A percentile compares a stretch with the other conserved stretches of the same genome.
Evolutionary conservation across 2,329 filamentous ascomycete genomes (phyloP).

Genomic region (Plectosphaerella cucumerina): DNA sequence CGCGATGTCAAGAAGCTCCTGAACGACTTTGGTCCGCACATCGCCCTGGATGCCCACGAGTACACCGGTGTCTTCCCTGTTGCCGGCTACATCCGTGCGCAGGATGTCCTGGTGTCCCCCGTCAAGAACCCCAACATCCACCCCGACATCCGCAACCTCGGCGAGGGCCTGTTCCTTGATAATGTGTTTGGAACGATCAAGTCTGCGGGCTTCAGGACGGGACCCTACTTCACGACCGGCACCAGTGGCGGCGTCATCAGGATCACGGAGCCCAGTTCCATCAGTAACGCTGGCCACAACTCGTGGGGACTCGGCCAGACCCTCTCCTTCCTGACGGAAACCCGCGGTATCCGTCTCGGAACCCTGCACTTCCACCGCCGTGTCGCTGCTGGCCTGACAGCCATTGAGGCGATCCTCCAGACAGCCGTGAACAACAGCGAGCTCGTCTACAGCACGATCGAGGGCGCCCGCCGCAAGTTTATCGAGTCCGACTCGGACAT

Average conservation of each 20-base stretch:
- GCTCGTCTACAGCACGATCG: conserved; percentile 7
- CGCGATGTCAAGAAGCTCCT: conserved; percentile 22
- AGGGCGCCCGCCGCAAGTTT: conserved; percentile 6
- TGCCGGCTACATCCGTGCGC: conserved; percentile 1
- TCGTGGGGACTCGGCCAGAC: conserved; percentile 4
- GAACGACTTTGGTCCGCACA: conserved; percentile 20
- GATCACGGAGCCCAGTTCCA: conserved; percentile 3
- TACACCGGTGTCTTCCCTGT: conserved; percentile 13
- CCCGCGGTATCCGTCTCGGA: conserved; percentile 7
- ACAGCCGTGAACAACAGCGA: conserved; percentile 5
- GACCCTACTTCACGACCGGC: conserved; percentile 6
- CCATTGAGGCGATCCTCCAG: conserved; percentile 4
- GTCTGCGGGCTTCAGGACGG: conserved; percentile 2
- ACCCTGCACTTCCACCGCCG: conserved; percentile 8
- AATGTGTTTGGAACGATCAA: conserved; percentile 1
- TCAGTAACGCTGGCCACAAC: conserved; percentile 5
- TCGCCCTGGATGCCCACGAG: conserved; percentile 26
- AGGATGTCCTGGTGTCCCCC: conserved; percentile 4
- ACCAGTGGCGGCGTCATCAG: conserved; percentile 2
- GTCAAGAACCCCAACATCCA: conserved; percentile 9
- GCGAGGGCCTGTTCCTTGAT: conserved; percentile 6
- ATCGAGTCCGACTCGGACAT: conserved; percentile 5
- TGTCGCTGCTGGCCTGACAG: conserved; percentile 2
- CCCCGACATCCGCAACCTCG: conserved; percentile 3
- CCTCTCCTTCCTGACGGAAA: conserved; percentile 6